These are phyloP conservation scores for Populus euphratica DNA, from an alignment of 345 rosid species.

Conservation along the genomic window DNA sequence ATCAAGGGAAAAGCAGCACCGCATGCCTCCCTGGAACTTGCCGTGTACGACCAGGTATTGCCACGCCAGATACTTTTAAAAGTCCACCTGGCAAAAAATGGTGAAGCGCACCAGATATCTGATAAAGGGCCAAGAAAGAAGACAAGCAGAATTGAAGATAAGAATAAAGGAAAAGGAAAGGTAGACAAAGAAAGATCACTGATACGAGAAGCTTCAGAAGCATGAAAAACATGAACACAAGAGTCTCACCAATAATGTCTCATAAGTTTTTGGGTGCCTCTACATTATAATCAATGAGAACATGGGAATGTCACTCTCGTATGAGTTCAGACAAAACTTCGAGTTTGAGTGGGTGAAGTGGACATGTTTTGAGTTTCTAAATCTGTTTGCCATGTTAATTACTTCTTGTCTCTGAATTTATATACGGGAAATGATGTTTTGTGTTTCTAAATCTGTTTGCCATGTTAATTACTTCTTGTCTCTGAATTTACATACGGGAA, in stretches of 20 bases:
- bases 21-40: neutral
- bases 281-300: neutral
- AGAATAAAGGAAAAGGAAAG: neutral
- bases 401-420: no score
- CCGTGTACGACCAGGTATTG: neutral
- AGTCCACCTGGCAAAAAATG: neutral
- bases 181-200: neutral
- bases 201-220: neutral
- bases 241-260: neutral
- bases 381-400: neutral
- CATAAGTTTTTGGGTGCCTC: neutral
- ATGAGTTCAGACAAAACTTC: neutral
- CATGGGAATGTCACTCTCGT: neutral
- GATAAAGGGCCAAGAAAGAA: neutral
- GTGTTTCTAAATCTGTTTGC: neutral
- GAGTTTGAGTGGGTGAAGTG: neutral
- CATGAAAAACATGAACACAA: constrained; percentile 2
- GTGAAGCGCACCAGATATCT: neutral
- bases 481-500: no score
- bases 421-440: no score
- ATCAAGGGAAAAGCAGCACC: neutral
- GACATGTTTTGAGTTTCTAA: neutral
- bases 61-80: neutral
- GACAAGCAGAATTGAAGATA: neutral
- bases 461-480: neutral